Evolutionary conservation across 169 alveolate genomes (phyloP).

Genomic region (Ichthyophthirius multifiliis): DNA sequence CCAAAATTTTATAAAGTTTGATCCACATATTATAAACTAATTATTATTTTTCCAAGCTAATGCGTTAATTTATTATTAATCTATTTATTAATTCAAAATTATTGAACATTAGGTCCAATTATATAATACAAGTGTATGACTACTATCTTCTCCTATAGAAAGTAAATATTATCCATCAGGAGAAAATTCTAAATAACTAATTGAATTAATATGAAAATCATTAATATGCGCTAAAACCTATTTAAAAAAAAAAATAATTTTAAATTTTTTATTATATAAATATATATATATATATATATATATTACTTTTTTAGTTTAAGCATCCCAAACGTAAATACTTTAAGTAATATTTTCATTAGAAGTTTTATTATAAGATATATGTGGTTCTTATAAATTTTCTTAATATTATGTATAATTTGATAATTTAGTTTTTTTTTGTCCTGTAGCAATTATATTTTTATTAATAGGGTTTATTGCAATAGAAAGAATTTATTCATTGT

Average conservation of each 20-base stretch:
- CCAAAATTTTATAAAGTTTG: constrained; percentile 77
- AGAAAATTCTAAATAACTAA: constrained; percentile 71
- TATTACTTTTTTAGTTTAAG: constrained; percentile 35
- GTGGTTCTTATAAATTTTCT: no score
- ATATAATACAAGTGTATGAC: constrained; percentile 80
- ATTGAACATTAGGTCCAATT: constrained; percentile 63
- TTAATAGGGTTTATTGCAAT: constrained; percentile 84
- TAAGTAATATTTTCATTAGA: constrained; percentile 67
- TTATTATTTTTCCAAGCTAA: constrained; percentile 67
- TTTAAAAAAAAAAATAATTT: neutral
- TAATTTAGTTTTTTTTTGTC: constrained; percentile 60
- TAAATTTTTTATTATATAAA: neutral
- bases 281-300: neutral
- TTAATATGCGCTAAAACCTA: constrained; percentile 17
- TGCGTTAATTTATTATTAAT: constrained; percentile 61
- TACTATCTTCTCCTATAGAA: constrained; percentile 72
- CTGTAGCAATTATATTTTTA: constrained; percentile 82
- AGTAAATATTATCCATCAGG: constrained; percentile 70
- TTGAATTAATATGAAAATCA: constrained; percentile 76
- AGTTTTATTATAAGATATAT: no score
- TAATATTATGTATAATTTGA: no score
- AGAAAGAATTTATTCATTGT: constrained; percentile 77
- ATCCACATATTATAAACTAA: constrained; percentile 77
- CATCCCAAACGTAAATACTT: constrained; percentile 82
- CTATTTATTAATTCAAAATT: constrained; percentile 68